Conservation (phyloP, 2,329 filamentous ascomycete genomes). For the Mariannaea elegans region DNA sequence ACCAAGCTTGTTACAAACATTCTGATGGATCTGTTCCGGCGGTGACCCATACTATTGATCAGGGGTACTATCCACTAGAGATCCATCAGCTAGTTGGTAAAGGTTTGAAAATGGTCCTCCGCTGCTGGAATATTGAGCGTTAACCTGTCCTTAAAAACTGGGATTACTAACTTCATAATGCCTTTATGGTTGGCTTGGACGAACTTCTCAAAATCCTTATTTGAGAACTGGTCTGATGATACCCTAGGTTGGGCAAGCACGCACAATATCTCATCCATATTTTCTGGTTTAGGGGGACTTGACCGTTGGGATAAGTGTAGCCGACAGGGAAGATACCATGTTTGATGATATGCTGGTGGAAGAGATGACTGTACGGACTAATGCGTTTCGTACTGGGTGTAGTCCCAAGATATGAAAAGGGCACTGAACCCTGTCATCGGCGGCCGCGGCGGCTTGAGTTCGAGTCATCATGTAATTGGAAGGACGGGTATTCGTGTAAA, state of each 20-base stretch:
- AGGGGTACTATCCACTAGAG: slow-evolving; percentile 41
- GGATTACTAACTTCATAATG: slow-evolving; percentile 44
- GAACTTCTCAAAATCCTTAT: too few species aligned
- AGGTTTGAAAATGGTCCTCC: slow-evolving; percentile 47
- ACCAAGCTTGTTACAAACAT: slow-evolving; percentile 38
- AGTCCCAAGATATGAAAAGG: too few species aligned
- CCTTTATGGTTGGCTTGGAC: too few species aligned
- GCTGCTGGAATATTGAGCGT: slow-evolving; percentile 35
- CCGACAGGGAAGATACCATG: too few species aligned
- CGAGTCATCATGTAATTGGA: background rate
- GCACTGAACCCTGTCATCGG: slow-evolving; percentile 34
- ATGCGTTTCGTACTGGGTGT: too few species aligned
- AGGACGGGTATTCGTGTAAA: background rate
- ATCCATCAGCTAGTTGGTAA: slow-evolving; percentile 46
- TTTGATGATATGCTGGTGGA: too few species aligned
- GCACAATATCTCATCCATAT: too few species aligned
- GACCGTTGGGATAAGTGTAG: too few species aligned
- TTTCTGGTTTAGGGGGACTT: too few species aligned
- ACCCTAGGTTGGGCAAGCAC: too few species aligned
- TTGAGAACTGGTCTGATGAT: too few species aligned
- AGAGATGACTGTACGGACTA: too few species aligned
- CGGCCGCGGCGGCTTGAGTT: background rate
- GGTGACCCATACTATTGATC: slow-evolving; percentile 48
- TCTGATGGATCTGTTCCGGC: slow-evolving; percentile 41
- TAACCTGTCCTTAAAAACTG: slow-evolving; percentile 42